These are phyloP conservation scores for Plasmodium billcollinsi DNA, from an alignment of 169 alveolate species.

Conservation along the genomic window DNA sequence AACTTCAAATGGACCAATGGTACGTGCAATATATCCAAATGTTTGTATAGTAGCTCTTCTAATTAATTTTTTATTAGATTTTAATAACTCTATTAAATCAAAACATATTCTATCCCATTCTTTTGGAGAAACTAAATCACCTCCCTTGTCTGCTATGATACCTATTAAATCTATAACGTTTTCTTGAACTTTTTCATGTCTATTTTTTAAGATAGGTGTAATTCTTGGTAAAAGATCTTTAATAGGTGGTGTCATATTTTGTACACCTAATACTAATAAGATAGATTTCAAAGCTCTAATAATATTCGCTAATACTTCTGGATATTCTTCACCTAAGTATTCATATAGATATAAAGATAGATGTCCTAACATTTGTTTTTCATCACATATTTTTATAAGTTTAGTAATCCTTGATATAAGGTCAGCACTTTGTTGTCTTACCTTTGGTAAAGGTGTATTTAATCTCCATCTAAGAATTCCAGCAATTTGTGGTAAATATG, in stretches of 20 bases:
- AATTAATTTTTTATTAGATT: constrained; percentile 96
- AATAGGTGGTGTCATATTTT: constrained; percentile 99
- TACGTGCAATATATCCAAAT: constrained; percentile 99
- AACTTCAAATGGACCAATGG: constrained; percentile 99
- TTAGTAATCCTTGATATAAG: constrained; percentile 96
- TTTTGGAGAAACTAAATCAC: constrained; percentile 98
- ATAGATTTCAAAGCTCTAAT: constrained; percentile 98
- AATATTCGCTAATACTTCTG: constrained; percentile 99
- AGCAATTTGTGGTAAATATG: constrained; percentile 97
- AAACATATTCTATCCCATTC: constrained; percentile 99
- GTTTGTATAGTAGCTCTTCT: constrained; percentile 99
- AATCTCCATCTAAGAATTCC: constrained; percentile 98
- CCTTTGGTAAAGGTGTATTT: constrained; percentile 96
- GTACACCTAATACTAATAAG: constrained; percentile 98
- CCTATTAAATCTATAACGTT: constrained; percentile 98
- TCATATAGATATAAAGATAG: constrained; percentile 97
- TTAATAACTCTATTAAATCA: constrained; percentile 97
- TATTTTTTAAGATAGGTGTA: constrained; percentile 98
- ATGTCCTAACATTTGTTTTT: constrained; percentile 97
- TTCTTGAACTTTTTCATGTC: constrained; percentile 99
- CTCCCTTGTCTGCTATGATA: constrained; percentile 99
- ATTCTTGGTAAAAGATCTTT: constrained; percentile 99
- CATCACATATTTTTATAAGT: constrained; percentile 98
- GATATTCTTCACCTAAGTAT: constrained; percentile 99
- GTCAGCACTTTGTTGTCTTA: constrained; percentile 99